These are phyloP conservation scores for Casuarina equisetifolia DNA, from an alignment of 306 rosid genomes.

Conservation along the genomic window DNA sequence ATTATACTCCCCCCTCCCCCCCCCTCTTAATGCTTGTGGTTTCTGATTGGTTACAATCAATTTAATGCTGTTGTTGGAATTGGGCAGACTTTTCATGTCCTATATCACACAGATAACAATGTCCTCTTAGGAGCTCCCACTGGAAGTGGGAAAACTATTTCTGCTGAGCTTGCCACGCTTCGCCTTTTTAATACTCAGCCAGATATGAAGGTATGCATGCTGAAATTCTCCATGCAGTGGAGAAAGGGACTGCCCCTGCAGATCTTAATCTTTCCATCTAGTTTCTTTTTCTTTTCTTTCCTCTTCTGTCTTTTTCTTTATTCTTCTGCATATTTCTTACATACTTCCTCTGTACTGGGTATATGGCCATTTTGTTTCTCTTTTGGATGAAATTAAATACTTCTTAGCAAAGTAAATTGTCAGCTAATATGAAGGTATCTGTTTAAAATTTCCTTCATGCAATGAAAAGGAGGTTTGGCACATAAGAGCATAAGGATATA, in stretches of 20 bases:
- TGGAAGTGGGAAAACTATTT: conserved; percentile 98
- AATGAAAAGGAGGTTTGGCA: conserved; percentile 8
- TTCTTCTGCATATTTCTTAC: not conserved
- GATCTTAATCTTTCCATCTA: not conserved
- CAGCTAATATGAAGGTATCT: conserved; percentile 91
- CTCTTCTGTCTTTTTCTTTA: not conserved
- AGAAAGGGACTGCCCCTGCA: not conserved
- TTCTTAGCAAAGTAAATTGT: conserved; percentile 24
- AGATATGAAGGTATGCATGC: conserved; percentile 80
- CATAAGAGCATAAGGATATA: not conserved
- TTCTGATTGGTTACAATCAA: conserved; percentile 14
- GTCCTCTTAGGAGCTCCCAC: conserved; percentile 97
- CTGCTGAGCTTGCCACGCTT: conserved; percentile 99
- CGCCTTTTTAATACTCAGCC: conserved; percentile 88
- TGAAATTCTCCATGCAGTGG: not conserved
- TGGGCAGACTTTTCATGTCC: conserved; percentile 81
- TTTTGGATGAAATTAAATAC: not conserved
- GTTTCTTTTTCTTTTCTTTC: not conserved
- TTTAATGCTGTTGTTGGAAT: conserved; percentile 29
- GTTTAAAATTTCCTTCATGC: conserved; percentile 18
- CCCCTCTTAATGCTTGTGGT: conserved; percentile 15
- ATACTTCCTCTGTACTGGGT: not conserved
- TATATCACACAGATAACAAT: conserved; percentile 88
- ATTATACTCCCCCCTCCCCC: not conserved
- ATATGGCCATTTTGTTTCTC: not conserved